Evolutionary conservation across 108 stramenopile species (phyloP), one percentile per base, ranked within the genome.

Genomic region (Pseudonitzschia delicatissima): DNA sequence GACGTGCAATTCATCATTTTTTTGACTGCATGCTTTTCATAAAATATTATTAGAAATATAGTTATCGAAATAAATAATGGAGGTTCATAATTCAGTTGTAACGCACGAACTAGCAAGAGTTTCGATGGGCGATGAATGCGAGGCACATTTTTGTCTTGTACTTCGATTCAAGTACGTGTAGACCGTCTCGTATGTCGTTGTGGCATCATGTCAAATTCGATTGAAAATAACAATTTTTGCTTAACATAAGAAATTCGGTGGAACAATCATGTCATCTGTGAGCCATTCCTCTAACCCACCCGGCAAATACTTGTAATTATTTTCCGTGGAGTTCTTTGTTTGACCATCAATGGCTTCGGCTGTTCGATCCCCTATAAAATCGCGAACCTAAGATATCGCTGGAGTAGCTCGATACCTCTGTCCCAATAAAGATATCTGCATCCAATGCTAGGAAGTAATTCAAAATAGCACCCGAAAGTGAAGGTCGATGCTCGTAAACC

Each of bases 361-460:
- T 12, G 53, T n/a, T n/a, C n/a, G n/a, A n/a, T 28, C 57, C 47
- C 18, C 71, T 53, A 48, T 58, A 68, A 37, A 77, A 77, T 20
- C 77, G 71, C 28, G 62, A 45, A 26, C 57, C 65, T 49, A 62
- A 42, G 5, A 73, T 13, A 36, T 67, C 59, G 23, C 53, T 27
- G 3, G 77, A 77, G 47, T 40, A 77, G 36, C 67, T 77, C 17
- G 77, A 77, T 2, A 77, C 57, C 44, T 67, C 67, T 18, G 77
- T 68, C 20, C 77, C 77, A 21, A 77, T 36, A 39, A 77, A 77
- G 32, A 73, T 58, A 15, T 68, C 55, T 35, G 62, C 42, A 9
- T 68, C 70, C 5, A 55, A 6, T 2, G 17, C 32, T 12, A 77
- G 20, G 45, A 63, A 72, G 39, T 61, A 73, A 28, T 77, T 73